phyloP scores from a whole-genome alignment of 2,329 filamentous ascomycete species.

The Diplodia sapinea region DNA sequence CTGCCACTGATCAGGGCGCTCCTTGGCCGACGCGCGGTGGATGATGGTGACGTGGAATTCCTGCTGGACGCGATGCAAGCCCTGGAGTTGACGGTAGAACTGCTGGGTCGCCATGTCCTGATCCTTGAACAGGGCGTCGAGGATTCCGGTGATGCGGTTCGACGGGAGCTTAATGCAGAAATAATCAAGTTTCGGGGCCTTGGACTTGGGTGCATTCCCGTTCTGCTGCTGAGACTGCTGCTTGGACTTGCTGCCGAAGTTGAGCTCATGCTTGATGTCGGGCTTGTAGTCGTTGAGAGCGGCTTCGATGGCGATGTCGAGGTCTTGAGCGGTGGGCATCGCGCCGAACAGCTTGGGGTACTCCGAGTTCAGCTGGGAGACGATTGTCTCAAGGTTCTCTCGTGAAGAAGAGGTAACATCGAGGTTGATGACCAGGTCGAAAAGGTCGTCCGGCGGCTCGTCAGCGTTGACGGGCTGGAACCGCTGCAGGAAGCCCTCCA shows the following conservation, averaged over 20 bases:
- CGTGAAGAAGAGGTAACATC: constrained; percentile 79
- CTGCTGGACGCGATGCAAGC: constrained; percentile 76
- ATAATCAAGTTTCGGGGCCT: constrained; percentile 64
- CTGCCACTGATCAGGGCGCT: constrained; percentile 75
- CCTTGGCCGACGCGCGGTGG: constrained; percentile 70
- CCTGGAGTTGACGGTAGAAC: constrained; percentile 78
- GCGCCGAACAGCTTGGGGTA: constrained; percentile 78
- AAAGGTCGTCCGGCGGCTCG: constrained; percentile 74
- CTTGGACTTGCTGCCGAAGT: constrained; percentile 51
- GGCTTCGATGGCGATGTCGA: constrained; percentile 78
- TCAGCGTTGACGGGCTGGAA: constrained; percentile 78
- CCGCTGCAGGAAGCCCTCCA: constrained; percentile 89
- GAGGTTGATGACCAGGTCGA: constrained; percentile 84
- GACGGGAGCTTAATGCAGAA: constrained; percentile 65
- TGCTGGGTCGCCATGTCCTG: constrained; percentile 60
- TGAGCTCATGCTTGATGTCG: constrained; percentile 74
- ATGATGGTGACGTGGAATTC: constrained; percentile 94
- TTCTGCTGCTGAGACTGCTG: constrained; percentile 35
- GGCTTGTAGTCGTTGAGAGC: constrained; percentile 81
- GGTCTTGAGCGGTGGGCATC: constrained; percentile 72
- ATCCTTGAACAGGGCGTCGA: constrained; percentile 73
- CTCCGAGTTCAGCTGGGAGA: constrained; percentile 71
- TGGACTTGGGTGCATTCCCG: constrained; percentile 34
- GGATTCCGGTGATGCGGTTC: constrained; percentile 59
- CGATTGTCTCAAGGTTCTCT: constrained; percentile 80